Percentiles rank a stretch among this genome's conserved stretches.
phyloP scores from a whole-genome alignment of 140 eudicot genomes.

The Flaveria floridana region DNA sequence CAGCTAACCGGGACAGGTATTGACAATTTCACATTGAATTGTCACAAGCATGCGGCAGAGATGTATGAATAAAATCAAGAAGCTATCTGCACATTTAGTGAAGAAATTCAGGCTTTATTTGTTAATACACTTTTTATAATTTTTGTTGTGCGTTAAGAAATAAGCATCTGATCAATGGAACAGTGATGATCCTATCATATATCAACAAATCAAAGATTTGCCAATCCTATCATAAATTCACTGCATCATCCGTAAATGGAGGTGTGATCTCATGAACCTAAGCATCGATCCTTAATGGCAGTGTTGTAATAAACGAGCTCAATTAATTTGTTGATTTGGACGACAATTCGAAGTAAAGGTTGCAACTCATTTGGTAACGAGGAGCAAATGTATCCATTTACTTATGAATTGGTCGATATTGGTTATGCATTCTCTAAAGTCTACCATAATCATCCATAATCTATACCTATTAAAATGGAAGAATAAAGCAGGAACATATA shows the following conservation, averaged over 20 bases:
- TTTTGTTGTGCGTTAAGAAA: not conserved
- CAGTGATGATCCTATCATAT: not conserved
- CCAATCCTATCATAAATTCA: not conserved
- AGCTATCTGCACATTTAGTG: constrained; percentile 7
- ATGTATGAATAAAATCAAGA: not conserved
- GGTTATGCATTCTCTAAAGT: no score
- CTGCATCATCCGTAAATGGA: not conserved
- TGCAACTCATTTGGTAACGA: not conserved
- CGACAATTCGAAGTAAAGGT: not conserved
- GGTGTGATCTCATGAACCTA: not conserved
- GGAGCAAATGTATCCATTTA: not conserved
- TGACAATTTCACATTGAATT: not conserved
- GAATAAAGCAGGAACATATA: constrained; percentile 10
- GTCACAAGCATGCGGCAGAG: not conserved
- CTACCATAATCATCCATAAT: not conserved
- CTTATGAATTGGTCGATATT: not conserved
- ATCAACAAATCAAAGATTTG: not conserved
- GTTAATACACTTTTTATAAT: not conserved
- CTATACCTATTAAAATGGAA: not conserved
- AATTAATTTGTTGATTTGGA: not conserved
- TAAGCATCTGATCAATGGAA: not conserved
- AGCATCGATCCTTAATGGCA: not conserved
- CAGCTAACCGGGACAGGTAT: no score
- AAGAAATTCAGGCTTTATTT: not conserved
- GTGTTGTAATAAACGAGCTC: not conserved